These are phyloP conservation scores for Betula pendula DNA, from an alignment of 306 rosid species.

Conservation along the genomic window DNA sequence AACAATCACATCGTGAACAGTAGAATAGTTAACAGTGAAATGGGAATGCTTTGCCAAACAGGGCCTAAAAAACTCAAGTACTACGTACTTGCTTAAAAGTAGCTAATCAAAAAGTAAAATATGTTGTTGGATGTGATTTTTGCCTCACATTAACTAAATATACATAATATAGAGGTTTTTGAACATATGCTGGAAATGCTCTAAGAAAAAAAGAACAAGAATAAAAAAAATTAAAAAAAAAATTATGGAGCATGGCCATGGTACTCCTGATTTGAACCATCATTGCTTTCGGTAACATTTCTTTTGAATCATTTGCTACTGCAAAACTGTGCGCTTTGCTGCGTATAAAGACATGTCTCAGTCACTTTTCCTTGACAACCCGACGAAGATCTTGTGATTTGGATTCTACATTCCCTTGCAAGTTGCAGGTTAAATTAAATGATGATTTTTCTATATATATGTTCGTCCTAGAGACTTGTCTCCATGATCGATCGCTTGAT, in stretches of 20 bases:
- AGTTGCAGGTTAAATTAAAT: too few species aligned
- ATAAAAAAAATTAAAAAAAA: background rate
- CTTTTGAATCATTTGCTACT: background rate
- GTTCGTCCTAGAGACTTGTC: background rate
- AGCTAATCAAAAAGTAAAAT: too few species aligned
- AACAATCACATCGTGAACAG: too few species aligned
- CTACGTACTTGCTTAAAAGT: too few species aligned
- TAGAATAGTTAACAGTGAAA: too few species aligned
- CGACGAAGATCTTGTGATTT: constrained; percentile 20
- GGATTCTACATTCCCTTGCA: background rate
- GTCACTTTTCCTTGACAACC: constrained; percentile 11
- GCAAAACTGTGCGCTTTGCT: constrained; percentile 11
- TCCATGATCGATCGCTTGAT: too few species aligned
- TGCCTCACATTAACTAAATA: too few species aligned
- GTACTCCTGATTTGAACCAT: constrained; percentile 25
- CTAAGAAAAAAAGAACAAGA: background rate
- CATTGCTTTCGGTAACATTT: background rate
- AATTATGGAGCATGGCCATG: background rate
- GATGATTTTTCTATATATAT: background rate
- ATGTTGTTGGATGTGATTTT: too few species aligned
- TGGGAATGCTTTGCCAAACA: too few species aligned
- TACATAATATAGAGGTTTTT: too few species aligned
- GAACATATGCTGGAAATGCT: too few species aligned
- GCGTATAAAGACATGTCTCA: constrained; percentile 19
- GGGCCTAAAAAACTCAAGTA: too few species aligned